Conservation (phyloP, 73 alveolate genomes). For the Durusdinium trenchii region DNA sequence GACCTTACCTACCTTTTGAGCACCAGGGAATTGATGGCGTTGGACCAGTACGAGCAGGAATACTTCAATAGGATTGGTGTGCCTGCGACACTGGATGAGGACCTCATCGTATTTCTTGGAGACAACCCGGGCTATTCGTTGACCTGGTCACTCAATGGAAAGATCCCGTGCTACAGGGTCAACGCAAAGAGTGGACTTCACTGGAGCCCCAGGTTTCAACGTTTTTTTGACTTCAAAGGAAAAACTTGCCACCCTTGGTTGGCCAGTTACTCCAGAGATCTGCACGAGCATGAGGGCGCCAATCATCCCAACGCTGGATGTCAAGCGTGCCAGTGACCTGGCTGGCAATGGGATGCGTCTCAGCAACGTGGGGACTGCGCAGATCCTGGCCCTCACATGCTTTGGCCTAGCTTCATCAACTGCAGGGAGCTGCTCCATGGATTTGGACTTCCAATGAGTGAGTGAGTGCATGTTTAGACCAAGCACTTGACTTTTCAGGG, state of each 20-base stretch:
- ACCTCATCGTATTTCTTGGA: neutral
- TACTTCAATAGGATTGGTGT: neutral
- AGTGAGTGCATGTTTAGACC: too few species aligned
- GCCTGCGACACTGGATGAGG: neutral
- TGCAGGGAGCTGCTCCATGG: neutral
- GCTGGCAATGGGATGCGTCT: constrained; percentile 11
- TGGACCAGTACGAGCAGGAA: neutral
- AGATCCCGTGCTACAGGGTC: neutral
- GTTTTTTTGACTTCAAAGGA: neutral
- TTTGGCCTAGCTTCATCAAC: neutral
- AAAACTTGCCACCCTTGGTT: neutral
- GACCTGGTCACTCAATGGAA: neutral
- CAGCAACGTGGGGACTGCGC: neutral
- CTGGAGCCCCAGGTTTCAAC: neutral
- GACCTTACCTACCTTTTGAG: neutral
- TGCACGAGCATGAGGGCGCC: neutral
- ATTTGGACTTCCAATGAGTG: too few species aligned
- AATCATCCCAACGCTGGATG: neutral
- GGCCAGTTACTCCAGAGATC: neutral
- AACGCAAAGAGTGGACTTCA: neutral
- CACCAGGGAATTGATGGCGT: neutral
- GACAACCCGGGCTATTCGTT: neutral
- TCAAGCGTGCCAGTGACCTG: constrained; percentile 3
- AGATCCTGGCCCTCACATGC: neutral
- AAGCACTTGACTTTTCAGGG: too few species aligned